Percentiles rank a stretch among this genome's conserved stretches.
These are phyloP conservation scores for Tricholoma sp. DNA, from an alignment of 768 basidiomycete genomes.

Conservation along the genomic window DNA sequence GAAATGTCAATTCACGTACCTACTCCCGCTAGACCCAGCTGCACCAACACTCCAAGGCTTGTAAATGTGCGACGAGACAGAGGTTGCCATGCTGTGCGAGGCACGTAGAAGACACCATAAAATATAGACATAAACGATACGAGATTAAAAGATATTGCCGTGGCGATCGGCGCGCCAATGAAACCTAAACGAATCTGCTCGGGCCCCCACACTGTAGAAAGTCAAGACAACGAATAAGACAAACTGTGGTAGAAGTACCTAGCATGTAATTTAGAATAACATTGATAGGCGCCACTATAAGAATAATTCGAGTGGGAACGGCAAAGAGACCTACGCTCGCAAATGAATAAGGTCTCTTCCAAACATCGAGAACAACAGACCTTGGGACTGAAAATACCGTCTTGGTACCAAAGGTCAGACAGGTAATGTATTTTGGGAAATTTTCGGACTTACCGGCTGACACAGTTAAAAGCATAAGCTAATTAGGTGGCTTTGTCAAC, in stretches of 20 bases:
- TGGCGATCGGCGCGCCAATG: constrained; percentile 88
- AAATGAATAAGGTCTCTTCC: constrained; percentile 1
- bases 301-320: constrained; percentile 79
- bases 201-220: constrained; percentile 72
- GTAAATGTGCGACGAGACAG: constrained; percentile 60
- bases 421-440: not conserved
- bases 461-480: constrained; percentile 50
- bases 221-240: not conserved
- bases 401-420: constrained; percentile 22
- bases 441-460: constrained; percentile 32
- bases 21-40: constrained; percentile 79
- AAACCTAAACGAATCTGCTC: constrained; percentile 76
- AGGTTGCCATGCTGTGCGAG: constrained; percentile 82
- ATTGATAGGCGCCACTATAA: constrained; percentile 84
- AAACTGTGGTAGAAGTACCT: constrained; percentile 37
- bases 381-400: constrained; percentile 82
- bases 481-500: constrained; percentile 1
- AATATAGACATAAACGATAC: constrained; percentile 56
- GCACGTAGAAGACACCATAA: constrained; percentile 58
- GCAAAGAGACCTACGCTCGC: constrained; percentile 59
- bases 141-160: constrained; percentile 86
- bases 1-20: constrained; percentile 31
- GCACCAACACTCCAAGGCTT: constrained; percentile 61
- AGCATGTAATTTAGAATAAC: constrained; percentile 77
- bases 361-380: constrained; percentile 23